Conservation (phyloP, 2,329 filamentous ascomycete genomes). For the Pseudogymnoascus sp. region DNA sequence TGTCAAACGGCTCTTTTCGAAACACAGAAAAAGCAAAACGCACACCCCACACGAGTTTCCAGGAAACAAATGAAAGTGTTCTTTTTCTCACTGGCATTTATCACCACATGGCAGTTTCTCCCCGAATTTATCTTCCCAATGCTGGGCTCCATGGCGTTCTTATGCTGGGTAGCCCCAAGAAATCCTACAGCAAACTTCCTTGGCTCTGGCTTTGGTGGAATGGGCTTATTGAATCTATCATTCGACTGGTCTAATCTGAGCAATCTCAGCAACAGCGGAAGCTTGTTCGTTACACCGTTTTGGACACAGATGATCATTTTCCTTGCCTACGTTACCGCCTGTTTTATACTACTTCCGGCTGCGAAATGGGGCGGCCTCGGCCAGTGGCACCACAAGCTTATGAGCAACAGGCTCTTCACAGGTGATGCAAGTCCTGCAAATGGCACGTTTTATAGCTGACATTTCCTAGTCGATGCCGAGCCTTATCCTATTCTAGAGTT, state of each 20-base stretch:
- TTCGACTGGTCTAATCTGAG: slow-evolving; percentile 56
- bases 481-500: slow-evolving; percentile 30
- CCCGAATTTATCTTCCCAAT: slow-evolving; percentile 56
- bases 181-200: slow-evolving; percentile 54
- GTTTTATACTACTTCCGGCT: slow-evolving; percentile 51
- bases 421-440: slow-evolving; percentile 34
- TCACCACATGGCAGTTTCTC: slow-evolving; percentile 55
- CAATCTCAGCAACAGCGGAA: slow-evolving; percentile 35
- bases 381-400: slow-evolving; percentile 45
- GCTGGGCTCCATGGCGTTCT: slow-evolving; percentile 51
- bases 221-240: slow-evolving; percentile 53
- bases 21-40: slow-evolving; percentile 45
- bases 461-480: not conserved
- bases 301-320: slow-evolving; percentile 53
- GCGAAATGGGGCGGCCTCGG: slow-evolving; percentile 52
- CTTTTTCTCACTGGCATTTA: slow-evolving; percentile 44
- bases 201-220: slow-evolving; percentile 53
- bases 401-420: slow-evolving; percentile 50
- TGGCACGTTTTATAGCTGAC: slow-evolving; percentile 32
- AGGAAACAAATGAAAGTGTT: slow-evolving; percentile 51
- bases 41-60: slow-evolving; percentile 41
- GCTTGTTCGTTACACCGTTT: slow-evolving; percentile 49
- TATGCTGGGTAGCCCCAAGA: slow-evolving; percentile 56
- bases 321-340: slow-evolving; percentile 46
- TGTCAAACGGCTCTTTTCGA: slow-evolving; percentile 53